Base-by-base conservation (phyloP, 2,329 filamentous ascomycete species). In the Fusarium sublunatum region DNA sequence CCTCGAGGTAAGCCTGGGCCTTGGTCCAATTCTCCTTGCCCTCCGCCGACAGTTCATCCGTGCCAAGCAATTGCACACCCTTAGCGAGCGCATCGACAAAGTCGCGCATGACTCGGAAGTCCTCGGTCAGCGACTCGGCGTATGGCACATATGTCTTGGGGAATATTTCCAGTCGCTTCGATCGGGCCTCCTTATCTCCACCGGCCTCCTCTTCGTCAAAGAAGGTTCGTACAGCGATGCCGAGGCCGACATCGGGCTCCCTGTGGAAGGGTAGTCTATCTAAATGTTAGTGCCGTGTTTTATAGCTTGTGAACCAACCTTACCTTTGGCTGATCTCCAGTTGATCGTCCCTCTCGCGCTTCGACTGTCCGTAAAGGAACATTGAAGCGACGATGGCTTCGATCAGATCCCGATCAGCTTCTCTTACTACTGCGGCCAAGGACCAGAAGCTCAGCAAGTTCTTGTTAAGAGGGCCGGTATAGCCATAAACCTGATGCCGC, bases 401-500 rank as follows among this genome's bases (percentile, higher is more conserved):
- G 12, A 95, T 80, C 32, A 98, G 79, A 74, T 96, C 93, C 43
- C 95, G 87, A 64, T 96, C 83, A 31, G 88, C 87, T 64, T 90
- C 87, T 35, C 93, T 90, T 24, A 97, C 88, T 36, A 91, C 87
- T 3, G 89, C 89, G 36, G 92, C 88, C 55, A 98, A 83, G 2
- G 92, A 93, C 59, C 92, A 91, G 80, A 93, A 99, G 25, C 88
- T 89, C 38, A 99, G 83, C 48, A 97, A 83, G 67, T 94, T 93
- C 76, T 95, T 90, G 81, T 93, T 97, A 2, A 99, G 83, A 2
- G 95, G 94, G 1, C 95, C 95, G 2, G 94, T 97, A 77, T 97
- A 99, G 28, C 95, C 95, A 68, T 94, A 93, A 4, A 86, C 83
- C 68, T 91, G 86, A 74, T 99, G 95, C 29, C 88, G 87, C 61